Percentiles rank a stretch among this genome's conserved stretches.
Evolutionary conservation across 164 flowering plant genomes (phyloP).

Genomic region (Chimonanthus praecox): DNA sequence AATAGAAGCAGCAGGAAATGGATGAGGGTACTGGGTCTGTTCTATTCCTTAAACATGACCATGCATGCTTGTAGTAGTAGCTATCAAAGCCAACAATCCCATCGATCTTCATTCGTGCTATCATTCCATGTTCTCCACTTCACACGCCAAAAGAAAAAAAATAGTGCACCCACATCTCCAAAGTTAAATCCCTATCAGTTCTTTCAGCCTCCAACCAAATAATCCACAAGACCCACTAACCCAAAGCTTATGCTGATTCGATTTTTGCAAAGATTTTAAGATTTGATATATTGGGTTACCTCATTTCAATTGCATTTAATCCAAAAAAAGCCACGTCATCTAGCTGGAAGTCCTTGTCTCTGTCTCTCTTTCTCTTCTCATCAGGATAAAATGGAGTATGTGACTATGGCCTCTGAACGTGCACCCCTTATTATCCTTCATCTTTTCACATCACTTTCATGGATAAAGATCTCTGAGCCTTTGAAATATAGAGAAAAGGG

Average conservation of each 20-base stretch:
- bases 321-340: not conserved
- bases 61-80: conserved; percentile 17
- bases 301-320: not conserved
- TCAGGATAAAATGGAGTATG: conserved; percentile 17
- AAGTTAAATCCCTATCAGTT: conserved; percentile 12
- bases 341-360: conserved; percentile 27
- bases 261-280: conserved; percentile 15
- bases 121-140: conserved; percentile 33
- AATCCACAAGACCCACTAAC: conserved; percentile 15
- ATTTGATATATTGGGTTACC: not conserved
- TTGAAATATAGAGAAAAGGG: conserved; percentile 1
- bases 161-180: not conserved
- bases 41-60: conserved; percentile 21
- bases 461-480: conserved; percentile 15
- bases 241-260: not conserved
- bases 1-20: not conserved
- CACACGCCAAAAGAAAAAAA: conserved; percentile 4
- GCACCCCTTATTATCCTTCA: conserved; percentile 1
- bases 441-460: conserved; percentile 8
- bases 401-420: conserved; percentile 24
- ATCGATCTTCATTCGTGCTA: conserved; percentile 7
- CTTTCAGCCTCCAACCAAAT: conserved; percentile 9
- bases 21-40: conserved; percentile 20
- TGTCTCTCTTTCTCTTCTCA: conserved; percentile 5
- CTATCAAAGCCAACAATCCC: conserved; percentile 1